Base-by-base conservation (phyloP, 345 rosid genomes). In the Reutealis trisperma region DNA sequence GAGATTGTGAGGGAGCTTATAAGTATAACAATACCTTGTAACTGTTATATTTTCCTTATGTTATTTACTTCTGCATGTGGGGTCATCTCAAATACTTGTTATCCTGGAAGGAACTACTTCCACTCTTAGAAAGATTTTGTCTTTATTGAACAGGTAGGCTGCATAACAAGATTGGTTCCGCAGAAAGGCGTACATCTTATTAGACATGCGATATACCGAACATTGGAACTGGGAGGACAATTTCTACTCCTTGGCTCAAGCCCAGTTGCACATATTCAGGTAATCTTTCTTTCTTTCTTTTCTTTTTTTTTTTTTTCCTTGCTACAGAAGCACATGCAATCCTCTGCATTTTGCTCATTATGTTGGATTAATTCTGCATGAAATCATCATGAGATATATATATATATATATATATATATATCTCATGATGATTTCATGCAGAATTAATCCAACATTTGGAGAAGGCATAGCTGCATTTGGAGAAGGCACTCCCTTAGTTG, bases 121-220 rank as follows among this genome's bases (percentile, higher is more conserved):
- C 51, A 60, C 30, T 42, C 8, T 73, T 47, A 2, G 14, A 49
- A 27, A 1, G 13, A 25, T 55, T 45, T 44, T 19, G 67, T 63
- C 44, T 71, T 65, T 64, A 7, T 74, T 42, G 30, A 77, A 51
- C 75, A 95, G 99, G 96, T 96, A 69, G 97, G 99, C 79, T 93
- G 99, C 89, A 88, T 96, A 71, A 92, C 99, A 77, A 90, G 99
- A 83, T 84, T 93, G 85, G 99, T 96, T 67, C 99, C 99, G 51
- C 99, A 96, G 70, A 96, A 96, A 84, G 98, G 98, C 32, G 92
- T 93, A 62, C 98, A 93, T 87, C 92, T 96, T 82, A 96, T 96
- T 85, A 92, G 97, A 79, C 97, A 96, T 81, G 96, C 99, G 49
- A 88, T 96, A 72, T 92, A 92, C 83, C 84, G 91, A 85, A 92